Conservation (phyloP, 176 grass and related monocot species). For the Stipa capillata region DNA sequence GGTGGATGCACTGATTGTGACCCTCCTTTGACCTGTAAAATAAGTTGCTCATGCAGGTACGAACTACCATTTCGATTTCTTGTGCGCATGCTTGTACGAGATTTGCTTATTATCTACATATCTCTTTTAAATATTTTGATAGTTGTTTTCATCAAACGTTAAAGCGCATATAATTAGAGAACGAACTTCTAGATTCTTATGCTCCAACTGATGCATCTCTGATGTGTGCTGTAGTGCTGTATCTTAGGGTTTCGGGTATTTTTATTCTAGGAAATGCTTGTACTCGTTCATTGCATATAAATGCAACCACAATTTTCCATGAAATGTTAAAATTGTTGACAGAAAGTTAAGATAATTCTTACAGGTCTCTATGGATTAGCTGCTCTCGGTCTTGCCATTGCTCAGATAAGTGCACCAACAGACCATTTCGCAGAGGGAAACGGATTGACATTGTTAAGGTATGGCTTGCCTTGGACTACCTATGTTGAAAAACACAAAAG, state of each 20-base stretch:
- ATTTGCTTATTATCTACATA: background rate
- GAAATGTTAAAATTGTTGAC: background rate
- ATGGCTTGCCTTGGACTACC: background rate
- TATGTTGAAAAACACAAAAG: background rate
- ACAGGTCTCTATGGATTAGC: constrained; percentile 64
- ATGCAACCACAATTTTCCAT: background rate
- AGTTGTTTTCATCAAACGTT: background rate
- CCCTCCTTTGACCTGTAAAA: constrained; percentile 57
- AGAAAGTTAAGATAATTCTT: background rate
- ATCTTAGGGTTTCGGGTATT: background rate
- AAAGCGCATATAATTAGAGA: background rate
- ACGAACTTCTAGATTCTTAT: background rate
- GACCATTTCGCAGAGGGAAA: constrained; percentile 73
- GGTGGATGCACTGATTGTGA: constrained; percentile 58
- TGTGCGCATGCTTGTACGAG: background rate
- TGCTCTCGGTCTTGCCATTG: constrained; percentile 75
- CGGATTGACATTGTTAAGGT: constrained; percentile 78
- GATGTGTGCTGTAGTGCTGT: background rate
- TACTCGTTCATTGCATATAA: background rate
- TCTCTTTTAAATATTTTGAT: background rate
- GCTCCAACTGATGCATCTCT: background rate
- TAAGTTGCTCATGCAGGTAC: constrained; percentile 84
- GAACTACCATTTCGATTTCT: background rate
- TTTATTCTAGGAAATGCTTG: background rate
- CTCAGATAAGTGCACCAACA: constrained; percentile 73